phyloP scores from a whole-genome alignment of 208 protist genomes.

The Naegleria lovaniensis region DNA sequence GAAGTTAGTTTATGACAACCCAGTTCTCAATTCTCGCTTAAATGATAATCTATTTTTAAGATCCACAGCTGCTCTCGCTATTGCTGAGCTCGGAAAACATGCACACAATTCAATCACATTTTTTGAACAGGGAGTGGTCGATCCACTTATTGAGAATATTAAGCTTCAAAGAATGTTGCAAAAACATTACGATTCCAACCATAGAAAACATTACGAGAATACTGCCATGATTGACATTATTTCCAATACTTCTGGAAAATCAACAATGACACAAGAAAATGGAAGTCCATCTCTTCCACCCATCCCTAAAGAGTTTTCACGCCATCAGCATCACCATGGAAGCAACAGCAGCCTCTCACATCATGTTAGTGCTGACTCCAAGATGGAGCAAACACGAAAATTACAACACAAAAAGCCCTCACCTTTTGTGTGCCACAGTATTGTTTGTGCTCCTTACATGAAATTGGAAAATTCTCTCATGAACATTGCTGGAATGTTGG shows the following conservation, averaged over 20 bases:
- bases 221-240: constrained; percentile 2
- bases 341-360: not conserved
- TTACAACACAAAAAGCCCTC: not conserved
- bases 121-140: not conserved
- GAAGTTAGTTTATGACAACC: not conserved
- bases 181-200: not conserved
- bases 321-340: no score
- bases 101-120: not conserved
- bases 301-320: not conserved
- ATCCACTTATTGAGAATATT: not conserved
- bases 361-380: not conserved
- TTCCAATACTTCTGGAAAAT: not conserved
- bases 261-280: not conserved
- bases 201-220: not conserved
- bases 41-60: not conserved
- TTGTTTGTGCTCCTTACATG: not conserved
- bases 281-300: not conserved
- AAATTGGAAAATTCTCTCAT: not conserved
- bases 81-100: not conserved
- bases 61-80: not conserved
- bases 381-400: not conserved
- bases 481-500: not conserved
- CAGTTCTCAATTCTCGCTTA: not conserved
- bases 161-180: not conserved
- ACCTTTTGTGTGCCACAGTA: not conserved